phyloP scores from a whole-genome alignment of 805 yeast genomes.

The Starmerella stigmatis region DNA sequence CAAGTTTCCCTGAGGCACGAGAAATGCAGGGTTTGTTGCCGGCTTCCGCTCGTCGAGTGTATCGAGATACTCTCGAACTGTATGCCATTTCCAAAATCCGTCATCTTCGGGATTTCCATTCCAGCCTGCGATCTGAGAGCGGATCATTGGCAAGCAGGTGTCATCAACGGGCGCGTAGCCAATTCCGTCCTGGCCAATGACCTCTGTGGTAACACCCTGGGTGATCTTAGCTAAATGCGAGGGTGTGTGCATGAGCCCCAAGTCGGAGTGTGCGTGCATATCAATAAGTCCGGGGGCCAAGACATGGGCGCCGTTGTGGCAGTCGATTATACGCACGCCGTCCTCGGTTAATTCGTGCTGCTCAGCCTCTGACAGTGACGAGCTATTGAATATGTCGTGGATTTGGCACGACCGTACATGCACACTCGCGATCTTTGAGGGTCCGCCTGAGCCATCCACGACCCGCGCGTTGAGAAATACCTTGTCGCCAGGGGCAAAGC shows the following conservation, averaged over 20 bases:
- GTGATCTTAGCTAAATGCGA: constrained; percentile 18
- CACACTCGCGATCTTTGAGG: constrained; percentile 7
- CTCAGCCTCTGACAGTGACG: background rate
- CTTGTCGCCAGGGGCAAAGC: background rate
- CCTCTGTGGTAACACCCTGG: constrained; percentile 21
- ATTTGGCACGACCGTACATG: constrained; percentile 7
- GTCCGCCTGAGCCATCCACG: constrained; percentile 14
- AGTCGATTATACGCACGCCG: constrained; percentile 7
- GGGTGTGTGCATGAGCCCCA: constrained; percentile 16
- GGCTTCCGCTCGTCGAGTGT: constrained; percentile 7
- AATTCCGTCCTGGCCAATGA: constrained; percentile 20
- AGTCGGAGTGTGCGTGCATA: constrained; percentile 21
- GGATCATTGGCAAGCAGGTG: constrained; percentile 10
- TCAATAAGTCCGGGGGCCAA: constrained; percentile 19
- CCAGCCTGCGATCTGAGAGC: constrained; percentile 20
- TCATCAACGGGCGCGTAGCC: constrained; percentile 19
- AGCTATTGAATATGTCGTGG: background rate
- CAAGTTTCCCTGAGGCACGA: constrained; percentile 19
- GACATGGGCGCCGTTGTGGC: constrained; percentile 7
- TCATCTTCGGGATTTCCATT: constrained; percentile 18
- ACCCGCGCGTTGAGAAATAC: constrained; percentile 10
- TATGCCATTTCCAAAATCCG: constrained; percentile 14
- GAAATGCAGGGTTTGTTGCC: constrained; percentile 17
- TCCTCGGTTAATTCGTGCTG: background rate
- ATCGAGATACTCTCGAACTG: constrained; percentile 12